These are phyloP conservation scores for Tolypocladium pustulatum DNA, from an alignment of 2,329 filamentous ascomycete genomes.

Conservation along the genomic window DNA sequence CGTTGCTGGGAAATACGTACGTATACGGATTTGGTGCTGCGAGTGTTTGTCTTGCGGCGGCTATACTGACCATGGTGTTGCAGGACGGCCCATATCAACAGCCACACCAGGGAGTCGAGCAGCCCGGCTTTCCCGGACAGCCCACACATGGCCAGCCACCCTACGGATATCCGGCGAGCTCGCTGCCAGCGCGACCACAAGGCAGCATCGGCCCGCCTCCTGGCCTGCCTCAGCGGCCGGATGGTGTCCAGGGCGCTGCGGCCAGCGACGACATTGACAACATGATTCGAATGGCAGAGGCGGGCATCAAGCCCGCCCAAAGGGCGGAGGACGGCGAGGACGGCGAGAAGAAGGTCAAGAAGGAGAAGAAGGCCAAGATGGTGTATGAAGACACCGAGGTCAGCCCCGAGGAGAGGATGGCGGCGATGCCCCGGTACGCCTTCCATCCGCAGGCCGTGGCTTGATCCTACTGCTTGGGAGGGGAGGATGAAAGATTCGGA, in stretches of 20 bases:
- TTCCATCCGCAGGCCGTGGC: constrained; percentile 22
- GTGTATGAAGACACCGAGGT: constrained; percentile 71
- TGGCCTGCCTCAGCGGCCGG: constrained; percentile 34
- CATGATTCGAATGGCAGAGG: constrained; percentile 54
- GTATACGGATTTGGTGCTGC: constrained; percentile 17
- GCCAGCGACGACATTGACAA: constrained; percentile 53
- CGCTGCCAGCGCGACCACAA: constrained; percentile 35
- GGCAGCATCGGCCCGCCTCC: constrained; percentile 25
- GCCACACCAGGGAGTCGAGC: constrained; percentile 11
- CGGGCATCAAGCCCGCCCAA: constrained; percentile 39
- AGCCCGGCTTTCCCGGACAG: constrained; percentile 13
- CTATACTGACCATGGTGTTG: background rate
- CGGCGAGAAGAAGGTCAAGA: constrained; percentile 54
- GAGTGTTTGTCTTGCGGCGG: too few relatives aligned
- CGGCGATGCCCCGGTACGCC: constrained; percentile 64
- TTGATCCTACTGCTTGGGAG: background rate
- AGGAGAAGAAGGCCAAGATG: constrained; percentile 59
- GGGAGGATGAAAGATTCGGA: background rate
- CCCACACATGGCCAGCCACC: constrained; percentile 10
- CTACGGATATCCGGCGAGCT: constrained; percentile 24
- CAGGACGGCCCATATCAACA: constrained; percentile 14
- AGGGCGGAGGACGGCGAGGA: constrained; percentile 29
- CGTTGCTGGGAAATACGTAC: constrained; percentile 47
- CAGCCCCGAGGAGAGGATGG: constrained; percentile 87
- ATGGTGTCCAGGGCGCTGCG: constrained; percentile 19